Conservation (phyloP, 495 filamentous ascomycete species). For the Pseudevernia furfuracea region DNA sequence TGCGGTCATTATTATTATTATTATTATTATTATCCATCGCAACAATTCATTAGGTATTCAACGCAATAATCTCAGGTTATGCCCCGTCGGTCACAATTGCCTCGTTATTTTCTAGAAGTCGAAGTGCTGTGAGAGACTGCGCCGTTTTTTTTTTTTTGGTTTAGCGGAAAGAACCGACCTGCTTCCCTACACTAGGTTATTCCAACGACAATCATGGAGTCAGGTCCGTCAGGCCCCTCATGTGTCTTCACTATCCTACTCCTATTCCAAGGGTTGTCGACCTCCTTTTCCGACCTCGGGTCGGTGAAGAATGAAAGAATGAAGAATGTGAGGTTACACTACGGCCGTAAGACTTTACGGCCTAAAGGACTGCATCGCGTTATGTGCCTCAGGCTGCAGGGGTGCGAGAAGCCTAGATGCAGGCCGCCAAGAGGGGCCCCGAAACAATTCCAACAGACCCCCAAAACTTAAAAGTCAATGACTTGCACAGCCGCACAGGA, state of each 20-base stretch:
- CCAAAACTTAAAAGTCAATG: neutral
- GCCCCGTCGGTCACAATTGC: neutral
- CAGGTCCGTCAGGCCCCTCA: neutral
- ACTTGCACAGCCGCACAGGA: neutral
- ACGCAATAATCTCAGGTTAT: neutral
- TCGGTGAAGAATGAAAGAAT: neutral
- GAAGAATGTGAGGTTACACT: neutral
- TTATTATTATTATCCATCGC: too few species aligned
- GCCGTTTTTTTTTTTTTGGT: neutral
- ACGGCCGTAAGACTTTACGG: neutral
- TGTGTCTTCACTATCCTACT: neutral
- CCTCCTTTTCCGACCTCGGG: too few species aligned
- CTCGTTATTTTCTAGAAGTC: neutral
- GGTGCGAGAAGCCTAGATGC: neutral
- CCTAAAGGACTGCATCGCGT: neutral
- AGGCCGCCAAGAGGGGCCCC: neutral
- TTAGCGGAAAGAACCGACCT: neutral
- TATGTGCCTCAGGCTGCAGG: neutral
- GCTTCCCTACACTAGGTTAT: too few species aligned
- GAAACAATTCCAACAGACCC: neutral
- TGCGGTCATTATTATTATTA: too few species aligned
- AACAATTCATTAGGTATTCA: too few species aligned
- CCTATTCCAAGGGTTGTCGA: too few species aligned
- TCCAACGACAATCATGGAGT: neutral
- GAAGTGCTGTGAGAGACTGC: neutral